Evolutionary conservation across 768 basidiomycete genomes (phyloP).

Genomic region (Myochromella boudieri): DNA sequence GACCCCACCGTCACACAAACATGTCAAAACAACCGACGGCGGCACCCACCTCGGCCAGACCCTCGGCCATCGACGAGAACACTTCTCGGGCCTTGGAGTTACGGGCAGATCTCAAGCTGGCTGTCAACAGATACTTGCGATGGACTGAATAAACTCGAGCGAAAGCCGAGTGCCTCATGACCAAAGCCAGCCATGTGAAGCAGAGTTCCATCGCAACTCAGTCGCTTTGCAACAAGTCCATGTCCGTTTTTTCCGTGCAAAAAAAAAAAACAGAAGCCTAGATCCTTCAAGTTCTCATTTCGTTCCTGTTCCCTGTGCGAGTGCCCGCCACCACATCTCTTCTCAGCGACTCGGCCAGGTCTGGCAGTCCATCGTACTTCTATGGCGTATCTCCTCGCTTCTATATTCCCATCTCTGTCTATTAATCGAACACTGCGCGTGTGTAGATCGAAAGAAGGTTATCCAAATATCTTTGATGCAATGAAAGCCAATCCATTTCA

Average conservation of each 20-base stretch:
- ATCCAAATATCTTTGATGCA: constrained; percentile 6
- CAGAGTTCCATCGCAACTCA: too few species aligned
- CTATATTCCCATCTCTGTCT: constrained; percentile 4
- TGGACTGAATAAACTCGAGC: not conserved
- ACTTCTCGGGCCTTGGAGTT: not conserved
- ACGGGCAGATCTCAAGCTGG: not conserved
- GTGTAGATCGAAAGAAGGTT: constrained; percentile 10
- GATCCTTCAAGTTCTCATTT: constrained; percentile 8
- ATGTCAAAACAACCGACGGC: constrained; percentile 23
- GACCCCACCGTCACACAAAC: constrained; percentile 30
- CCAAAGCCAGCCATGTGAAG: not conserved
- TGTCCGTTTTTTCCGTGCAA: constrained; percentile 1
- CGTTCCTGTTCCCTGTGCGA: constrained; percentile 9
- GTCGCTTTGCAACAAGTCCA: too few species aligned
- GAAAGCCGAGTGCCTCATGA: not conserved
- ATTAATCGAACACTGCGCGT: constrained; percentile 1
- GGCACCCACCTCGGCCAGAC: not conserved
- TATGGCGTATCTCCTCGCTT: constrained; percentile 1
- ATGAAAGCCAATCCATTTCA: constrained; percentile 2
- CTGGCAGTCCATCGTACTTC: not conserved
- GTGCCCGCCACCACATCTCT: constrained; percentile 1
- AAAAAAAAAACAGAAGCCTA: not conserved
- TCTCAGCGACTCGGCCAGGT: not conserved
- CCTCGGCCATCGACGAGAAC: not conserved
- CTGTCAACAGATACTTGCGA: not conserved